Evolutionary conservation across 176 grass and related monocot genomes (phyloP).

Genomic region (Cenchrus americanus): DNA sequence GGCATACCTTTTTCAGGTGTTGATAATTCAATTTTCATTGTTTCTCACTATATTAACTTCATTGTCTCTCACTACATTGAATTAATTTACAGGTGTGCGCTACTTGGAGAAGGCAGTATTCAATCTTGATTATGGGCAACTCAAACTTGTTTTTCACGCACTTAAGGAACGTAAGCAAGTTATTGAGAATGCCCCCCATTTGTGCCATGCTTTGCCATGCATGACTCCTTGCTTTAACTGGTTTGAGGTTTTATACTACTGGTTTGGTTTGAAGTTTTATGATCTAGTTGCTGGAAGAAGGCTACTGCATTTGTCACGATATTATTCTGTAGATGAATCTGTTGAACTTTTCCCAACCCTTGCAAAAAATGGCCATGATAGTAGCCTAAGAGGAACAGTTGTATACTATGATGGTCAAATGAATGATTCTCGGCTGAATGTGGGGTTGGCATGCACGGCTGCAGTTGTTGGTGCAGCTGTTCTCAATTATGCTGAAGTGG

Average conservation of each 20-base stretch:
- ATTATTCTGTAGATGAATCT: constrained; percentile 94
- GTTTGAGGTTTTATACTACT: constrained; percentile 96
- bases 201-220: constrained; percentile 90
- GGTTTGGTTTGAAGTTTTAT: constrained; percentile 91
- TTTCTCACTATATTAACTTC: background rate
- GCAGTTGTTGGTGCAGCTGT: constrained; percentile 80
- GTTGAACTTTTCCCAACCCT: constrained; percentile 90
- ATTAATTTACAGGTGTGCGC: constrained; percentile 66
- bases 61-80: background rate
- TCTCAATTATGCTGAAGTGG: constrained; percentile 93
- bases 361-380: constrained; percentile 59
- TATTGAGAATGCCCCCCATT: constrained; percentile 89
- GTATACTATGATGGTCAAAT: constrained; percentile 99
- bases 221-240: constrained; percentile 99
- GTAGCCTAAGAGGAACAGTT: constrained; percentile 88
- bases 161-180: constrained; percentile 93
- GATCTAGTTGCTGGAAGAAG: constrained; percentile 88
- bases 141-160: constrained; percentile 96
- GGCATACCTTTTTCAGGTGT: constrained; percentile 19
- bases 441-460: constrained; percentile 86
- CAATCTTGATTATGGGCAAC: constrained; percentile 88
- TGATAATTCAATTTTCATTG: background rate
- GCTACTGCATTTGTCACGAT: constrained; percentile 88
- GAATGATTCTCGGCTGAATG: constrained; percentile 93
- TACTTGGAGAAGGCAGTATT: constrained; percentile 99